These are phyloP conservation scores for Aspergillus sojae DNA, from an alignment of 2,329 filamentous ascomycete species.

Conservation along the genomic window DNA sequence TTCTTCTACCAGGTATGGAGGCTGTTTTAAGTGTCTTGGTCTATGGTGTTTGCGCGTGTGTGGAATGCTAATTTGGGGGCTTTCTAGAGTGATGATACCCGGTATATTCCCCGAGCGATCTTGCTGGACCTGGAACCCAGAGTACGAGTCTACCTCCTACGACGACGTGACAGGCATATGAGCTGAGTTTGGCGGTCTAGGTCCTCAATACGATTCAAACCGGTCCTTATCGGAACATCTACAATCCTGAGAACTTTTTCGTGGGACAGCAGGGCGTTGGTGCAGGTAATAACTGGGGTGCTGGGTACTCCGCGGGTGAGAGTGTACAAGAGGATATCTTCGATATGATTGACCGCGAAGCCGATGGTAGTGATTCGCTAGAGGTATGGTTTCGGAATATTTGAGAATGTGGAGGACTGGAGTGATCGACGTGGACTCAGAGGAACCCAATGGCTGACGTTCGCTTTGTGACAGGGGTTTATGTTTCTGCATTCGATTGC, in stretches of 20 bases:
- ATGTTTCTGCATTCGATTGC: slow-evolving; percentile 99
- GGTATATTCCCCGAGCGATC: slow-evolving; percentile 96
- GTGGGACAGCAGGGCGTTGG: slow-evolving; percentile 91
- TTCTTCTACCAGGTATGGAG: slow-evolving; percentile 83
- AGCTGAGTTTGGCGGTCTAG: slow-evolving; percentile 37
- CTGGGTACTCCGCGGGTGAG: slow-evolving; percentile 92
- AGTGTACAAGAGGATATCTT: slow-evolving; percentile 93
- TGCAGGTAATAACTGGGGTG: slow-evolving; percentile 97
- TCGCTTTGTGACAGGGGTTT: slow-evolving; percentile 66
- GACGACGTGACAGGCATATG: not conserved
- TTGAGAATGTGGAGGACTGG: not conserved
- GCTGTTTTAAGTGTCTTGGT: not conserved
- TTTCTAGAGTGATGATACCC: slow-evolving; percentile 84
- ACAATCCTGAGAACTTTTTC: slow-evolving; percentile 99
- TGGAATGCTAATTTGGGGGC: not conserved
- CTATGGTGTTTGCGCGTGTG: not conserved
- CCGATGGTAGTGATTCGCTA: slow-evolving; percentile 94
- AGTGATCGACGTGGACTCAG: not conserved
- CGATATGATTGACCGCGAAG: slow-evolving; percentile 99
- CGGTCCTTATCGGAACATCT: slow-evolving; percentile 95
- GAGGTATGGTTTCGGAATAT: slow-evolving; percentile 59
- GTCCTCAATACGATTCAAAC: slow-evolving; percentile 91
- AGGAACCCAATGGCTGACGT: slow-evolving; percentile 8
- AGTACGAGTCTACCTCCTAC: slow-evolving; percentile 50
- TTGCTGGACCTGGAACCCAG: slow-evolving; percentile 92